Evolutionary conservation across 345 rosid species (phyloP).

Genomic region (Cardamine resedifolia): DNA sequence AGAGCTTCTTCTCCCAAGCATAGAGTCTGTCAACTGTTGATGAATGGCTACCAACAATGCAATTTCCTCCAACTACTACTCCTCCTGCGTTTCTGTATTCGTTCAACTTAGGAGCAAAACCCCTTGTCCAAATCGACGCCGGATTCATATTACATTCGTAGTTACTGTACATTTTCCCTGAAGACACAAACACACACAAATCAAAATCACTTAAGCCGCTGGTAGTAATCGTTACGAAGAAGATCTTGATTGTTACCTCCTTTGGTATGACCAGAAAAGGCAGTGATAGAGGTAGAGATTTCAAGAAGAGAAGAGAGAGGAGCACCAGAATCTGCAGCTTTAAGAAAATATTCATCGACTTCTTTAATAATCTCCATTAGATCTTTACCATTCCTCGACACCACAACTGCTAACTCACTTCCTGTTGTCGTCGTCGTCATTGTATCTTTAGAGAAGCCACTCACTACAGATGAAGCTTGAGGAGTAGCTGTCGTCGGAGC

Average conservation of each 20-base stretch:
- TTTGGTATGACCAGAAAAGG: slow-evolving; percentile 48
- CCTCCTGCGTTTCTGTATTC: slow-evolving; percentile 47
- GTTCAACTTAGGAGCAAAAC: slow-evolving; percentile 55
- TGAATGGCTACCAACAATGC: slow-evolving; percentile 58
- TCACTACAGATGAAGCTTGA: slow-evolving; percentile 55
- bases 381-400: slow-evolving; percentile 77
- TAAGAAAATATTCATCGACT: slow-evolving; percentile 85
- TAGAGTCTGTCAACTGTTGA: slow-evolving; percentile 82
- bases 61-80: slow-evolving; percentile 17
- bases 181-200: neutral
- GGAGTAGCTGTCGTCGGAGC: slow-evolving; percentile 47
- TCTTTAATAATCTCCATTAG: slow-evolving; percentile 83
- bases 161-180: slow-evolving; percentile 41
- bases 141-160: slow-evolving; percentile 66
- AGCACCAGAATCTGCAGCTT: slow-evolving; percentile 75
- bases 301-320: slow-evolving; percentile 69
- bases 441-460: slow-evolving; percentile 71
- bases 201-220: neutral
- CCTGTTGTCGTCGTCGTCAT: slow-evolving; percentile 38
- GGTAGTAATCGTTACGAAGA: neutral
- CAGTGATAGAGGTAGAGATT: slow-evolving; percentile 46
- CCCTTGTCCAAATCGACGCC: slow-evolving; percentile 64
- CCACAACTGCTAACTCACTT: slow-evolving; percentile 81
- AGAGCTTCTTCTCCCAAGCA: slow-evolving; percentile 97
- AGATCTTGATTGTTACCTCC: slow-evolving; percentile 45